Evolutionary conservation across 208 protist genomes (phyloP).

Genomic region (Acanthamoeba castellanii): DNA sequence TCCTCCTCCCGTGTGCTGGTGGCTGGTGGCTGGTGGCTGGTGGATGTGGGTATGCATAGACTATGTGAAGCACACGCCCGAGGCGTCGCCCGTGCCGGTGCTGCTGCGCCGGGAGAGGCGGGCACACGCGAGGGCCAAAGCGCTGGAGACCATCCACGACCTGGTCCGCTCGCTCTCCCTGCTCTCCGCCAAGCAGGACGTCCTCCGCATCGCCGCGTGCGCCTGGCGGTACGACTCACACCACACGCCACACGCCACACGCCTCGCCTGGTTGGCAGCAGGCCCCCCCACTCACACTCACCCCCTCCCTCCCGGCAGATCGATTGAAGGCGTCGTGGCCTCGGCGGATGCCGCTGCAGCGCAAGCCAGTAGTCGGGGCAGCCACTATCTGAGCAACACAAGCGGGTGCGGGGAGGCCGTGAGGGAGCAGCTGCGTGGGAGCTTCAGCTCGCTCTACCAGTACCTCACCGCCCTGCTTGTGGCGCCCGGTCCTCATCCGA

Average conservation of each 20-base stretch:
- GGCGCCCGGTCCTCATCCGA: not conserved
- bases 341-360: no score
- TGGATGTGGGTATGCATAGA: not conserved
- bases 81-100: not conserved
- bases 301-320: not conserved
- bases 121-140: not conserved
- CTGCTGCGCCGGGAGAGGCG: not conserved
- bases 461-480: not conserved
- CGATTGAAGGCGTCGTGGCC: not conserved
- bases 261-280: no score
- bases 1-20: not conserved
- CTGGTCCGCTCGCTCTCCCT: not conserved
- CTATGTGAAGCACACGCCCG: slow-evolving; percentile 18
- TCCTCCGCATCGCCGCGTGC: not conserved
- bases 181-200: slow-evolving; percentile 46
- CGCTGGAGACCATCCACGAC: not conserved
- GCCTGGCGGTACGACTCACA: not conserved
- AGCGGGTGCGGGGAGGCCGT: not conserved
- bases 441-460: slow-evolving; percentile 8
- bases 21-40: not conserved
- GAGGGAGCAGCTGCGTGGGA: not conserved
- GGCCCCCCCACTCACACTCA: no score
- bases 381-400: slow-evolving; percentile 37
- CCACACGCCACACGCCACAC: not conserved
- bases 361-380: not conserved